Evolutionary conservation across 768 basidiomycete species (phyloP), one percentile per base, ranked within the genome.

Genomic region (Favolaschia claudopus): DNA sequence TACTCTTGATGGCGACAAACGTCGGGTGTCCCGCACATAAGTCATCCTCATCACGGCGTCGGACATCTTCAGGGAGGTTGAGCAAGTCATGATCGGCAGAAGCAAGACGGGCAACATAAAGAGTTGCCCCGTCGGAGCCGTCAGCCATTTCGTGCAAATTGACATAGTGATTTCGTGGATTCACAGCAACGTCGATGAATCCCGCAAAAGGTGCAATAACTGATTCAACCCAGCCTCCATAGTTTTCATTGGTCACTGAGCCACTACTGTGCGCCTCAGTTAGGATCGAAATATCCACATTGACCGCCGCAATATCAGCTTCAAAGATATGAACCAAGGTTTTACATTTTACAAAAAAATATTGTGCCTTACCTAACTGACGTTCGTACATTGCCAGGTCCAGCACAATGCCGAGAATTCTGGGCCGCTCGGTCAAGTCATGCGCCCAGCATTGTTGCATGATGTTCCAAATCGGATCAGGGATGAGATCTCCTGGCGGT

Each of bases 1-100:
- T 74, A 40, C 74, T 75, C 70, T 86, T 86, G 68, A 86, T 79
- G 13, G 85, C 85, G n/a, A 86, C 80, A 27, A 73, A 66, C n/a
- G 69, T 70, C 5, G 51, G 24, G 5, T 40, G 45, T 8, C 34
- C 20, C 7, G 36, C 44, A 5, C 17, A 22, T 20, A 50, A 9
- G 25, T 50, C 48, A 19, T 36, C n/a, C 38, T 47, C 37, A n/a
- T 59, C 58, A 3, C 31, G 22, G 9, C 33, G 44, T 40, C 8
- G 29, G 15, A 59, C 44, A 10, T 46, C 24, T 2, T 3, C 27
- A 7, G 50, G 50, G 4, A 59, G 44, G 3, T 7, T 7, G 1
- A 53, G 31, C 2, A 5, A n/a, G 0, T 54, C 52, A 19, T 32
- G 28, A 5, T 22, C 2, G 0, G 7, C 32, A 7, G 34, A n/a